Evolutionary conservation across 106 monocot species (phyloP).

Genomic region (Acorus gramineus): DNA sequence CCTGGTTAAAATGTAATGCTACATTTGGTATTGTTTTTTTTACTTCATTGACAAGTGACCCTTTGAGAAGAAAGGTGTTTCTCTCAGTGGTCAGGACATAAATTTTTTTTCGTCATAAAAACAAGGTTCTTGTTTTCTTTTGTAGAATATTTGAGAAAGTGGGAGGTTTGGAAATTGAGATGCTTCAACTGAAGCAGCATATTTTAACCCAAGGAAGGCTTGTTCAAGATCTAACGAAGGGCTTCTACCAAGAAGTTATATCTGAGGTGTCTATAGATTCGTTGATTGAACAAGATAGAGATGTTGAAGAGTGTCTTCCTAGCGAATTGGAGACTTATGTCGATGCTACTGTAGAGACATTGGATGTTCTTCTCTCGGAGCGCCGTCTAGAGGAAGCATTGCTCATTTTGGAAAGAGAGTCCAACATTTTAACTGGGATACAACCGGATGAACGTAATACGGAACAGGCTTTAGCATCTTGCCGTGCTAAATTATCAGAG

Average conservation of each 20-base stretch:
- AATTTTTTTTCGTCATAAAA: no score
- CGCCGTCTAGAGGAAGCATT: conserved; percentile 23
- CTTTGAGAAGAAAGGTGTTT: no score
- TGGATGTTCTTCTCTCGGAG: conserved; percentile 36
- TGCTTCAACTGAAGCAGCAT: conserved; percentile 23
- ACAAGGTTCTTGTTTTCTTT: background rate
- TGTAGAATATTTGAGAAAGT: conserved; percentile 44
- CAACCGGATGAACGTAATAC: conserved; percentile 9
- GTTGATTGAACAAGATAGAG: conserved; percentile 6
- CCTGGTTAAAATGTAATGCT: no score
- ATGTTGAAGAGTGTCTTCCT: conserved; percentile 13
- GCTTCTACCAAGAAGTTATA: conserved; percentile 8
- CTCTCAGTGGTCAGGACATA: no score
- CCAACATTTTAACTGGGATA: conserved; percentile 12
- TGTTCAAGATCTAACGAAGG: conserved; percentile 16
- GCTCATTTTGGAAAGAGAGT: conserved; percentile 15
- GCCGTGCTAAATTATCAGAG: conserved; percentile 18
- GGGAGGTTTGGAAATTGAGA: conserved; percentile 13
- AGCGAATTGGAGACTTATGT: conserved; percentile 3
- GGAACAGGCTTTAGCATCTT: conserved; percentile 11
- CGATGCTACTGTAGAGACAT: conserved; percentile 20
- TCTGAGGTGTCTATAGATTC: conserved; percentile 1
- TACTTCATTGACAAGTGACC: no score
- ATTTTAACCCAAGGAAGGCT: conserved; percentile 27
- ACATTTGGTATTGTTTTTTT: no score